These are phyloP conservation scores for Scutellaria barbata DNA, from an alignment of 257 asterid genomes.

Conservation along the genomic window DNA sequence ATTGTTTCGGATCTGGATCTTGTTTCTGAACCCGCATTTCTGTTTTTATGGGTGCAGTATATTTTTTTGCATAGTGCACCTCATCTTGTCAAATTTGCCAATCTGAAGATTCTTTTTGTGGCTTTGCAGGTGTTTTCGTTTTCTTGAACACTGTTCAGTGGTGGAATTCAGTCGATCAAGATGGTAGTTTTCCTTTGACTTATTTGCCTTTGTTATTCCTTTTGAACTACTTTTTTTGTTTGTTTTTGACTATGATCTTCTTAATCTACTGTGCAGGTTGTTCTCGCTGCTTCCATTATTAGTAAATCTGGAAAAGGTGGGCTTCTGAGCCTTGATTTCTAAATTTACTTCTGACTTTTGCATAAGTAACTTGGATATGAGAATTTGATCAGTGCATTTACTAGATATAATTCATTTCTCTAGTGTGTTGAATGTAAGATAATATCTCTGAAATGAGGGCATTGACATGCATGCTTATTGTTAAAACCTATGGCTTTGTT, in stretches of 20 bases:
- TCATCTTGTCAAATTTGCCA: not conserved
- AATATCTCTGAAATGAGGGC: not conserved
- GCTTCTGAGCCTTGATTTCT: conserved; percentile 22
- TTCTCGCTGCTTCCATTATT: conserved; percentile 83
- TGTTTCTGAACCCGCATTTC: not conserved
- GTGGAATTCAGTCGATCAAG: conserved; percentile 45
- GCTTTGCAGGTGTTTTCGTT: conserved; percentile 33
- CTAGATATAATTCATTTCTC: not conserved
- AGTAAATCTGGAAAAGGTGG: conserved; percentile 93
- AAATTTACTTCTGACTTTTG: conserved; percentile 16
- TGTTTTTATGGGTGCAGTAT: conserved; percentile 8
- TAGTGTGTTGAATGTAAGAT: not conserved
- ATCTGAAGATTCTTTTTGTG: conserved; percentile 27
- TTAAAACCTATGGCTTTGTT: not conserved
- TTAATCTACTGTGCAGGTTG: conserved; percentile 63
- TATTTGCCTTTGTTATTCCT: not conserved
- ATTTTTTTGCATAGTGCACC: not conserved
- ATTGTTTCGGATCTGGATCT: conserved; percentile 34
- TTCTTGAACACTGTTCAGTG: conserved; percentile 35
- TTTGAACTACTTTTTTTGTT: conserved; percentile 1
- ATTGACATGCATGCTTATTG: not conserved
- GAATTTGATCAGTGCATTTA: conserved; percentile 15
- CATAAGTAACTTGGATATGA: not conserved
- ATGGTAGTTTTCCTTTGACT: conserved; percentile 49
- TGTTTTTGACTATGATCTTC: conserved; percentile 11